Evolutionary conservation across 2,329 filamentous ascomycete genomes (phyloP), one percentile per base, ranked within the genome.

Genomic region (Dactylellina drechsleri): DNA sequence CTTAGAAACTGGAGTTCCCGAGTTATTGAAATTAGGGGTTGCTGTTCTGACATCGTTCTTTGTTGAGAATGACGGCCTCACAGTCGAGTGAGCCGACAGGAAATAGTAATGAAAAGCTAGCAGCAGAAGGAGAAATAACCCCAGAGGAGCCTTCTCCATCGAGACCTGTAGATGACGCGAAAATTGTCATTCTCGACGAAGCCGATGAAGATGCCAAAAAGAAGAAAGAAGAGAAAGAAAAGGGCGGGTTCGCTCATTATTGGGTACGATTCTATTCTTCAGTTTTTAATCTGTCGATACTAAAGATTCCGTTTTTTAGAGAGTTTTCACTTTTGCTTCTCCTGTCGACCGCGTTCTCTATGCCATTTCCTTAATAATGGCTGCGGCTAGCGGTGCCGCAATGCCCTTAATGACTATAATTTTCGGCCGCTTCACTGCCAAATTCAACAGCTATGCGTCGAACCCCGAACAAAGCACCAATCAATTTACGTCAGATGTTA

Each of bases 381-480:
- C 43, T n/a, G 40, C 77, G 12, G 74, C 53, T 31, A 67, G 67
- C 16, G 60, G 66, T 36, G 74, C 74, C 16, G 56, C 74, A 4
- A 31, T 76, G 13, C 72, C 66, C 13, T 40, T 77, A 13, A 77
- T 71, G 70, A 75, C 59, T 1, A 49, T 74, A 8, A 50, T 77
- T 8, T 77, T 74, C n/a, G 79, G 78, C 41, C 67, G 66, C 16
- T 75, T 76, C 16, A 76, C 78, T 10, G 75, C 67, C n/a, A 66
- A 76, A n/a, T 79, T 80, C 70, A 80, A 74, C 45, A 50, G 67
- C 23, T 79, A 79, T 26, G 64, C 77, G 2, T 40, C 20, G n/a
- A 68, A 66, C 7, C 36, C 66, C 0, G 28, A 41, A 43, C 18
- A 15, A 50, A 49, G 61, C 4, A 7, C 31, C 31, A 60, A 61